A percentile compares a stretch with the other conserved stretches of the same genome.
Conservation (phyloP, 345 rosid species). For the Arabidopsis suecica region DNA sequence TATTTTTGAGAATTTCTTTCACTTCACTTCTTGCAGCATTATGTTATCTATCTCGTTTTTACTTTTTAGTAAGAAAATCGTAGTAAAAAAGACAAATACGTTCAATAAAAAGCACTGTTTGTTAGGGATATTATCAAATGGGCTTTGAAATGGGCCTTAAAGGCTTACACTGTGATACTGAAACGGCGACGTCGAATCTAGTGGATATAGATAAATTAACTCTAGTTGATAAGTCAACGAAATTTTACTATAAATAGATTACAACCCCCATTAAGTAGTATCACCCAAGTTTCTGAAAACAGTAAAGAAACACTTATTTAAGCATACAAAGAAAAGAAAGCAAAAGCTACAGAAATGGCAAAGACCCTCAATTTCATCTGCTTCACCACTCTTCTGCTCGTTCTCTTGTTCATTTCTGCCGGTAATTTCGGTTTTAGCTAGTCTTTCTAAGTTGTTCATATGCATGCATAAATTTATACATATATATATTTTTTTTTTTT, state of each 20-base stretch:
- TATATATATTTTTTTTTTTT: too few relatives aligned
- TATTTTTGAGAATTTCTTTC: background rate
- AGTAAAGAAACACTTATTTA: background rate
- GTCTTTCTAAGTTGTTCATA: background rate
- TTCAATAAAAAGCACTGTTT: background rate
- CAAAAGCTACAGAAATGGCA: slow-evolving; percentile 24
- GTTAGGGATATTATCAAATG: too few relatives aligned
- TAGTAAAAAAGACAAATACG: background rate
- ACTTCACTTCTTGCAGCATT: background rate
- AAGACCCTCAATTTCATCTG: slow-evolving; percentile 28
- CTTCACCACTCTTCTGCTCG: slow-evolving; percentile 28
- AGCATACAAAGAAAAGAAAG: background rate
- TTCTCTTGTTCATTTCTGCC: slow-evolving; percentile 32
- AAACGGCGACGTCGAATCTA: background rate
- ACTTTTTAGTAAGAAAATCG: background rate
- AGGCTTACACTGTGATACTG: background rate
- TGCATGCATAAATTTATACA: background rate
- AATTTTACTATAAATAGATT: slow-evolving; percentile 11
- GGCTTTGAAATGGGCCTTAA: background rate
- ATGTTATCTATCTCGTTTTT: background rate
- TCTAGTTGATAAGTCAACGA: background rate
- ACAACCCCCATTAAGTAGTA: background rate
- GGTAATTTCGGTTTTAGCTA: background rate
- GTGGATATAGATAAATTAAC: background rate
- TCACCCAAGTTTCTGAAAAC: slow-evolving; percentile 5